These are phyloP conservation scores for Beauveria varroae DNA, from an alignment of 2,329 filamentous ascomycete species.

Conservation along the genomic window DNA sequence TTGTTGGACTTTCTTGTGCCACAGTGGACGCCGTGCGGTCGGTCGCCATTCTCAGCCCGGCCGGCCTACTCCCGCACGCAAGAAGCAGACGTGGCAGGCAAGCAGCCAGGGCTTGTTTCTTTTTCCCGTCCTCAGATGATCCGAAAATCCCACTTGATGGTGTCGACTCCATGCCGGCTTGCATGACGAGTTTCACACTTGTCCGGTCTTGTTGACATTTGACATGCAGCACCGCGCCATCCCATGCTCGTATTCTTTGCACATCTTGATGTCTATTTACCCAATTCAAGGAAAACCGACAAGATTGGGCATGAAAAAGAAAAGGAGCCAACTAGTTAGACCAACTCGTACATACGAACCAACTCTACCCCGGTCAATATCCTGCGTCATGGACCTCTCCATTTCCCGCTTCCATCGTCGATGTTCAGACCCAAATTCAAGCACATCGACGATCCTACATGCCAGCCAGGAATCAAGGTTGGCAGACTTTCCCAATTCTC, in stretches of 20 bases:
- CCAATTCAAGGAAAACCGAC: too few species aligned
- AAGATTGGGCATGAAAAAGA: too few species aligned
- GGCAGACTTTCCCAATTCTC: neutral
- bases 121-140: neutral
- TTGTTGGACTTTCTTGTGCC: neutral
- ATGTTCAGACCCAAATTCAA: neutral
- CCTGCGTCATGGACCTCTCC: conserved; percentile 6
- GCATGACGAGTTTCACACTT: conserved; percentile 5
- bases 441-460: neutral
- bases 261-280: neutral
- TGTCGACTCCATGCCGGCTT: neutral
- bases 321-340: neutral
- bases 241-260: neutral
- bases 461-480: neutral
- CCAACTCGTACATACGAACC: neutral
- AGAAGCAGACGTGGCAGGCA: neutral
- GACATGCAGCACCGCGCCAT: neutral
- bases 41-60: conserved; percentile 3
- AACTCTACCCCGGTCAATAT: neutral
- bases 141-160: neutral
- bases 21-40: neutral
- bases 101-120: neutral
- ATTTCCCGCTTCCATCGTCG: neutral
- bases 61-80: neutral
- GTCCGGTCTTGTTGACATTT: neutral